Conservation (phyloP, 2,329 filamentous ascomycete species). For the Thermothelomyces thermophilus region DNA sequence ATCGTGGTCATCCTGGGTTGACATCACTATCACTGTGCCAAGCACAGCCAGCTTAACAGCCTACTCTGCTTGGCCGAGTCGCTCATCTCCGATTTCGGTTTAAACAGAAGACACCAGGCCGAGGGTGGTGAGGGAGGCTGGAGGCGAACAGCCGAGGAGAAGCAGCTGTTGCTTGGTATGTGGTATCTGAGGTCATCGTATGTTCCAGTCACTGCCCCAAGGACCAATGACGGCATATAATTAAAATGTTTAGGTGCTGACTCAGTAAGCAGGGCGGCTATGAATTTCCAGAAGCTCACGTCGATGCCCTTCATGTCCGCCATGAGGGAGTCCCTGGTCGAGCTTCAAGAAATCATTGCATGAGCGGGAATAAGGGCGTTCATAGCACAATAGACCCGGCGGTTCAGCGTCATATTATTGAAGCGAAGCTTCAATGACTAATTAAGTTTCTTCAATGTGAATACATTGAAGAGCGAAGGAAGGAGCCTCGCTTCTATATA, state of each 20-base stretch:
- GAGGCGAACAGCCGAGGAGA: constrained; percentile 43
- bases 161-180: constrained; percentile 44
- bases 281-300: constrained; percentile 37
- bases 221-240: no score
- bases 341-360: constrained; percentile 40
- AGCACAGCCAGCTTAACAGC: constrained; percentile 47
- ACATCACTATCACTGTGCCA: constrained; percentile 50
- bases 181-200: constrained; percentile 51
- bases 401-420: no score
- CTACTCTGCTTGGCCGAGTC: constrained; percentile 43
- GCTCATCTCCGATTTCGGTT: constrained; percentile 31
- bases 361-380: no score
- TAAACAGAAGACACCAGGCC: constrained; percentile 28
- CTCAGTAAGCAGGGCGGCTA: constrained; percentile 4
- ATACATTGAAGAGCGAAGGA: no score
- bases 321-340: constrained; percentile 42
- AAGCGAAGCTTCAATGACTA: no score
- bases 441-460: no score
- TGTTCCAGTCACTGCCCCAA: constrained; percentile 20
- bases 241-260: no score
- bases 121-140: constrained; percentile 27
- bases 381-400: no score
- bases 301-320: constrained; percentile 47
- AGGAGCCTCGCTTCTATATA: no score
- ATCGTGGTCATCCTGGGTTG: constrained; percentile 44